Percentiles rank a stretch among this genome's conserved stretches.
Evolutionary conservation across 2,329 filamentous ascomycete genomes (phyloP).

Genomic region (Fusarium pseudocircinatum): DNA sequence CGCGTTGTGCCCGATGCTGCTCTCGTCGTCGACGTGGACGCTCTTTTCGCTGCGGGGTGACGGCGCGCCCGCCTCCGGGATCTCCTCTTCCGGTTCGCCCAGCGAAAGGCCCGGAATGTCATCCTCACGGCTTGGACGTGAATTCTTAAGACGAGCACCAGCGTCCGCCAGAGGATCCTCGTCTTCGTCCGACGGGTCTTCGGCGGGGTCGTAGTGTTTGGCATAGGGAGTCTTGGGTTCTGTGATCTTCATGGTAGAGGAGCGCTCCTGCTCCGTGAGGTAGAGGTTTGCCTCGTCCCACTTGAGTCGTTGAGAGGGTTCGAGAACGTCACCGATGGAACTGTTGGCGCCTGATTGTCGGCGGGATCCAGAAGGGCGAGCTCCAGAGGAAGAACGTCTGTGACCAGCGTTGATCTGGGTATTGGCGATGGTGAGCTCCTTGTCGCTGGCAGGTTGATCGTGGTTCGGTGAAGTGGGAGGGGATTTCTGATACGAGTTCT

Average conservation of each 20-base stretch:
- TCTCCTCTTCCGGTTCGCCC: slow-evolving; percentile 86
- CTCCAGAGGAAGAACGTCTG: slow-evolving; percentile 79
- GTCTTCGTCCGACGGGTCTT: slow-evolving; percentile 84
- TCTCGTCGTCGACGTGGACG: slow-evolving; percentile 79
- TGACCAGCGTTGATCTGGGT: slow-evolving; percentile 94
- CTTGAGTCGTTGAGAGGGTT: slow-evolving; percentile 79
- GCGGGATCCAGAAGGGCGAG: slow-evolving; percentile 71
- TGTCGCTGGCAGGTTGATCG: slow-evolving; percentile 66
- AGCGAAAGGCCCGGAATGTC: slow-evolving; percentile 94
- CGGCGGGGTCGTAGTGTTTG: slow-evolving; percentile 86
- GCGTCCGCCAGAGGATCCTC: slow-evolving; percentile 53
- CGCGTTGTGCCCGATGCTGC: slow-evolving; percentile 66
- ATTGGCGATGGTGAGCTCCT: slow-evolving; percentile 93
- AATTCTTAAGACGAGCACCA: slow-evolving; percentile 44
- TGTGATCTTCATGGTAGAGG: slow-evolving; percentile 97
- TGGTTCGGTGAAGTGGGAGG: slow-evolving; percentile 61
- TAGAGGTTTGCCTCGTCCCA: slow-evolving; percentile 99
- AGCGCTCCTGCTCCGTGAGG: slow-evolving; percentile 94
- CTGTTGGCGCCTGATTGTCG: slow-evolving; percentile 70
- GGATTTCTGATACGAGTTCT: slow-evolving; percentile 80
- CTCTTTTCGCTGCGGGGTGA: slow-evolving; percentile 65
- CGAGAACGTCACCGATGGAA: slow-evolving; percentile 53
- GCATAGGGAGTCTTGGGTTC: slow-evolving; percentile 99
- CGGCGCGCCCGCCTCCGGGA: slow-evolving; percentile 59
- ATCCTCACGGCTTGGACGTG: slow-evolving; percentile 62